Conservation (phyloP, 768 basidiomycete genomes). For the Calocybe gangraenosa region DNA sequence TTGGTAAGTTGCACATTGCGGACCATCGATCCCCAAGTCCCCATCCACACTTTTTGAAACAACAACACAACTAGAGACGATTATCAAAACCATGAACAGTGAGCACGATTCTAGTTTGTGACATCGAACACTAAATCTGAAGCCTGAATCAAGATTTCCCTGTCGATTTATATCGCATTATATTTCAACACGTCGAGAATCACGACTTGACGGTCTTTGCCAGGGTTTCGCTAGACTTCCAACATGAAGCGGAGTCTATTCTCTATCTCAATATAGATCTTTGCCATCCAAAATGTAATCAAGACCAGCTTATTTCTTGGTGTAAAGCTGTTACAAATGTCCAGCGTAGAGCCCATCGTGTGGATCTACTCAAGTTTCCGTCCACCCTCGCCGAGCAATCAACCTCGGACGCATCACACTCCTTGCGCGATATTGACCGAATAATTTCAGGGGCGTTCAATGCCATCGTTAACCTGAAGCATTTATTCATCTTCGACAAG, state of each 20-base stretch:
- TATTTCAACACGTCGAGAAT: neutral
- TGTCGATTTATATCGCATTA: neutral
- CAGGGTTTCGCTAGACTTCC: neutral
- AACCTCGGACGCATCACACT: neutral
- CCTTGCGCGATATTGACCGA: neutral
- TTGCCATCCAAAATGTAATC: neutral
- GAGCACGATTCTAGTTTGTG: no score
- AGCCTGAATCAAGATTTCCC: no score
- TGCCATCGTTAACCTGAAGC: conserved; percentile 9
- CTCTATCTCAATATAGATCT: neutral
- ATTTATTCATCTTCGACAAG: conserved; percentile 1
- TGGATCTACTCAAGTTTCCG: conserved; percentile 1
- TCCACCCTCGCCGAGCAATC: neutral
- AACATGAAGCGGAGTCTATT: neutral
- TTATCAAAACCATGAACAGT: no score
- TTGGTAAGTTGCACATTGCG: no score
- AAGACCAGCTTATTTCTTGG: neutral
- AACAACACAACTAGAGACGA: no score
- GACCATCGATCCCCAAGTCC: no score
- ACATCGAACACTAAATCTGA: no score
- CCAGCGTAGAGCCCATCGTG: neutral
- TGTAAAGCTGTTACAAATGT: neutral
- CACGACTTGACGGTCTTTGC: neutral
- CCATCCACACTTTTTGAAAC: no score
- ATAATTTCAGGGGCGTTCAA: conserved; percentile 3